Evolutionary conservation across 2,329 filamentous ascomycete species (phyloP).

Genomic region (Aureobasidium sp.): DNA sequence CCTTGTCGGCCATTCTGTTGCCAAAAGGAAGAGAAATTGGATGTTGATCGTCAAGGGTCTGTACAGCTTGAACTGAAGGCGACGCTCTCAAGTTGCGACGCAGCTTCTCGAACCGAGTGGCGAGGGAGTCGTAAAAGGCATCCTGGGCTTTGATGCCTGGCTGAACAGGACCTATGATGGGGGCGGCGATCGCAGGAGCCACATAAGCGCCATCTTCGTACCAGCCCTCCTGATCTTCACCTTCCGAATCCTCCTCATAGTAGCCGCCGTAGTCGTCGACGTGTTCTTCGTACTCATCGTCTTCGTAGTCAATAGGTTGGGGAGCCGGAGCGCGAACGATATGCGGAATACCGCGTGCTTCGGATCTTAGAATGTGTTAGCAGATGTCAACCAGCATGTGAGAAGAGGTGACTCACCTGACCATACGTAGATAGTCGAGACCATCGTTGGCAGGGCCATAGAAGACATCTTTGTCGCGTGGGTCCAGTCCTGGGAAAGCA

Average conservation of each 20-base stretch:
- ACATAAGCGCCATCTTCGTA: slow-evolving; percentile 76
- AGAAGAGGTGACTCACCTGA: slow-evolving; percentile 48
- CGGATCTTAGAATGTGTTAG: slow-evolving; percentile 45
- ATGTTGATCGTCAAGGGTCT: slow-evolving; percentile 46
- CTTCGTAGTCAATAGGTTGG: slow-evolving; percentile 17
- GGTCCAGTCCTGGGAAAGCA: slow-evolving; percentile 56
- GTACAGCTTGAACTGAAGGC: slow-evolving; percentile 46
- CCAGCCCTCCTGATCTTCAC: slow-evolving; percentile 46
- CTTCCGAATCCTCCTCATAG: slow-evolving; percentile 37
- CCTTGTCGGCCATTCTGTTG: slow-evolving; percentile 43
- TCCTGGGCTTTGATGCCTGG: slow-evolving; percentile 41
- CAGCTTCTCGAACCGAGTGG: slow-evolving; percentile 59
- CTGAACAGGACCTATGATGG: neutral
- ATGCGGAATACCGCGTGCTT: slow-evolving; percentile 66
- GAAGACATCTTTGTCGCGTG: slow-evolving; percentile 53
- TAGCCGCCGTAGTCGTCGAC: slow-evolving; percentile 30
- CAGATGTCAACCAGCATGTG: slow-evolving; percentile 19
- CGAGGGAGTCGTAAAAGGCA: slow-evolving; percentile 59
- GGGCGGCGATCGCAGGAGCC: slow-evolving; percentile 41
- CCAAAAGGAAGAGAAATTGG: slow-evolving; percentile 45
- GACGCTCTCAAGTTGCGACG: slow-evolving; percentile 50
- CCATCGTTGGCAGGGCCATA: slow-evolving; percentile 57
- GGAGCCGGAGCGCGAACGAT: slow-evolving; percentile 52
- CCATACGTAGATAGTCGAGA: slow-evolving; percentile 60
- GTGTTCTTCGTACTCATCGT: slow-evolving; percentile 31